Conservation (phyloP, 148 eudicot species). For the Suaeda aralocaspica region DNA sequence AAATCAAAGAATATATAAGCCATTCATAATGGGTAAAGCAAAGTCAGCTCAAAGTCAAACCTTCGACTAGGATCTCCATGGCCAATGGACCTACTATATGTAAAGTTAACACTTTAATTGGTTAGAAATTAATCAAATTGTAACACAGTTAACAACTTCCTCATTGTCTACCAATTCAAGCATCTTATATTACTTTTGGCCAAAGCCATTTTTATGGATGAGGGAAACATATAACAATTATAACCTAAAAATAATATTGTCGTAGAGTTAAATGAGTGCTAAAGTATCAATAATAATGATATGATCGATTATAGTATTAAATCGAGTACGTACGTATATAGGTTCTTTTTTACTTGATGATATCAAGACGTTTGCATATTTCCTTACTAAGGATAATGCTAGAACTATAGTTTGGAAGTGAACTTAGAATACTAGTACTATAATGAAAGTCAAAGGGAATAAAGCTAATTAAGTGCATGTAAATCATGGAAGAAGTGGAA, state of each 20-base stretch:
- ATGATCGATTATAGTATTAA: too few relatives aligned
- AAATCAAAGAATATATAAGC: slow-evolving; percentile 4
- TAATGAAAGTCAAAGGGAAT: not conserved
- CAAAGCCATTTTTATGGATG: too few relatives aligned
- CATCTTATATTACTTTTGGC: too few relatives aligned
- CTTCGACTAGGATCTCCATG: slow-evolving; percentile 13
- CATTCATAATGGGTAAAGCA: slow-evolving; percentile 11
- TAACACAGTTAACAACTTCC: too few relatives aligned
- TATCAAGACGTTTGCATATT: not conserved
- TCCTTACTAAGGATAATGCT: not conserved
- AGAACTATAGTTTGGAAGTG: not conserved
- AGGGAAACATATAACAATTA: too few relatives aligned
- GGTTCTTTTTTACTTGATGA: too few relatives aligned
- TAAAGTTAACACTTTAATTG: slow-evolving; percentile 12
- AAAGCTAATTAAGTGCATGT: not conserved
- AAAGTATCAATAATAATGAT: too few relatives aligned
- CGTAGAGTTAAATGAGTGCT: too few relatives aligned
- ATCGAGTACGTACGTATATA: too few relatives aligned
- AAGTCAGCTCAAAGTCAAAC: slow-evolving; percentile 31
- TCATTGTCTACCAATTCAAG: too few relatives aligned
- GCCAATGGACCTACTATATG: not conserved
- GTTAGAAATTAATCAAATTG: too few relatives aligned
- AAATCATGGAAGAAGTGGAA: not conserved
- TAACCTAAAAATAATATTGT: too few relatives aligned
- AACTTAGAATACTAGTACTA: not conserved